Percentiles rank a stretch among this genome's conserved stretches.
Conservation (phyloP, 2,329 filamentous ascomycete genomes). For the Colletotrichum echinochloae region DNA sequence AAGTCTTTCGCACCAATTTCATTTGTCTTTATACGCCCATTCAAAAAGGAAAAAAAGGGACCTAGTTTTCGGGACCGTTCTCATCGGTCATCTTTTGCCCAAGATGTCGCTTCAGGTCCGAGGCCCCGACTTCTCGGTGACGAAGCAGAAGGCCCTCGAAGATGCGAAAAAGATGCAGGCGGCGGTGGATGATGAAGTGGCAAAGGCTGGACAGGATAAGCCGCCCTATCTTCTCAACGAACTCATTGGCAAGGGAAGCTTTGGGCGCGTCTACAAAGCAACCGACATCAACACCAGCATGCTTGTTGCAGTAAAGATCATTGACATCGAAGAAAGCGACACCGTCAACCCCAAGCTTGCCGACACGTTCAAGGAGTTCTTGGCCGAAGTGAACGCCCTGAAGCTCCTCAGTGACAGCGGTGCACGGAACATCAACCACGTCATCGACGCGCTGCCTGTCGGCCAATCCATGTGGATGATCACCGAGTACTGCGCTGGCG, state of each 20-base stretch:
- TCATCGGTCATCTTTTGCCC: constrained; percentile 14
- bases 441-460: constrained; percentile 82
- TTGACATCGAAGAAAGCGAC: constrained; percentile 85
- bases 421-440: constrained; percentile 83
- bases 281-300: constrained; percentile 58
- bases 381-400: constrained; percentile 77
- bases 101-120: constrained; percentile 57
- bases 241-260: constrained; percentile 80
- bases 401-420: constrained; percentile 79
- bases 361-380: constrained; percentile 76
- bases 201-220: constrained; percentile 67
- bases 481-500: constrained; percentile 87
- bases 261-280: constrained; percentile 80
- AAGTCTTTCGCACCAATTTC: neutral
- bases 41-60: neutral
- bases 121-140: constrained; percentile 57
- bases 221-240: constrained; percentile 78
- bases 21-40: neutral
- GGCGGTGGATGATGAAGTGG: constrained; percentile 71
- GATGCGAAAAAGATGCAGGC: constrained; percentile 79
- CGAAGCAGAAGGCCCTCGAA: constrained; percentile 71
- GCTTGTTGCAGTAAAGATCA: constrained; percentile 83
- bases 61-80: neutral
- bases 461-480: constrained; percentile 89
- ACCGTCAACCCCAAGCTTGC: constrained; percentile 72